Percentiles rank a stretch among this genome's conserved stretches.
phyloP scores from a whole-genome alignment of 805 yeast genomes.

The Metschnikowia cubensis region DNA sequence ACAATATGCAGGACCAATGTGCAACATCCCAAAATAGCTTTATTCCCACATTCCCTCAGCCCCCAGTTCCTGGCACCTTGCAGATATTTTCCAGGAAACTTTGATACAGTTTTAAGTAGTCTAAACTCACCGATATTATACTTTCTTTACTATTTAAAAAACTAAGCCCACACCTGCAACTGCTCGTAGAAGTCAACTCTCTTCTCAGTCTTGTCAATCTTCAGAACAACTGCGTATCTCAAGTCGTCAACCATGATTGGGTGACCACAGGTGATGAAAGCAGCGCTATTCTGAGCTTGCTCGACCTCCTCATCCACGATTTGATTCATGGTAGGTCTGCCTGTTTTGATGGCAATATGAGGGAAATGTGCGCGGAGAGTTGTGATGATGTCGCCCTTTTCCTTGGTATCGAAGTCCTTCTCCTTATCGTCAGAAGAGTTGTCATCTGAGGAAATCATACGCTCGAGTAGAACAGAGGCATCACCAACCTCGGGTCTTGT shows the following conservation, averaged over 20 bases:
- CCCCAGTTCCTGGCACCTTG: no score
- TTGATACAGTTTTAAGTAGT: no score
- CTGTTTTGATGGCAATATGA: conserved; percentile 17
- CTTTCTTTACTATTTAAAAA: neutral
- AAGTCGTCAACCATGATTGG: conserved; percentile 32
- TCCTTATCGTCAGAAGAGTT: conserved; percentile 5
- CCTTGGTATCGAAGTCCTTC: conserved; percentile 5
- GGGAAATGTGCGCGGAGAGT: conserved; percentile 13
- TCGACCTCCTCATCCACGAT: conserved; percentile 36
- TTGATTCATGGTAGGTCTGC: conserved; percentile 44
- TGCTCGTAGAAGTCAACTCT: conserved; percentile 20
- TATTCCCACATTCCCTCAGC: no score
- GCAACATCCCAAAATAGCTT: no score
- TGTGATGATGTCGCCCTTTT: conserved; percentile 1
- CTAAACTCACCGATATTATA: no score
- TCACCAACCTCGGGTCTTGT: conserved; percentile 11
- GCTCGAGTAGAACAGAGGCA: conserved; percentile 6
- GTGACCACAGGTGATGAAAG: conserved; percentile 32
- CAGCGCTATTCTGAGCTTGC: conserved; percentile 39
- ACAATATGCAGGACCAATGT: no score
- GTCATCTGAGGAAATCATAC: conserved; percentile 7
- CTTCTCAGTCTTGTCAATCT: conserved; percentile 17
- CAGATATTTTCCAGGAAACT: no score
- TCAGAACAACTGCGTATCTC: conserved; percentile 19
- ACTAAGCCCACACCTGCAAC: conserved; percentile 22